These are phyloP conservation scores for Stemphylium lycopersici DNA, from an alignment of 2,329 filamentous ascomycete genomes.

Conservation along the genomic window DNA sequence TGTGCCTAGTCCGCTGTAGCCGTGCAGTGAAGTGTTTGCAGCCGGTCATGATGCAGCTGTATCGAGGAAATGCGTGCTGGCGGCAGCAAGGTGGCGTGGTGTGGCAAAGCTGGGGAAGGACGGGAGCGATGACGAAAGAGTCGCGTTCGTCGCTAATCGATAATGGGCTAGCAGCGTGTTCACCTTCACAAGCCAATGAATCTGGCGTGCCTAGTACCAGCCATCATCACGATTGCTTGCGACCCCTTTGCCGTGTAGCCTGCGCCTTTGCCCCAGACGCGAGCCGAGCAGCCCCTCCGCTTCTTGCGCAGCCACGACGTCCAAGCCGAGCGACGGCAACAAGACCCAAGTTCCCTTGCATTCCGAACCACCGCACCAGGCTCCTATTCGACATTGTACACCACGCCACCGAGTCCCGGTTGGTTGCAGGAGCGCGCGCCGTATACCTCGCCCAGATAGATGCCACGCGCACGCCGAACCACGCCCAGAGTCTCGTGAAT, in stretches of 20 bases:
- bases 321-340: background rate
- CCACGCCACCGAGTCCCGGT: background rate
- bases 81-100: conserved; percentile 8
- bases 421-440: conserved; percentile 28
- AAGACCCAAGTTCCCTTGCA: conserved; percentile 17
- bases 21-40: too few species aligned
- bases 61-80: background rate
- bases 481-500: conserved; percentile 27
- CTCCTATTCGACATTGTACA: conserved; percentile 21
- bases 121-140: conserved; percentile 28
- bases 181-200: conserved; percentile 36
- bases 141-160: conserved; percentile 21
- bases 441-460: conserved; percentile 29
- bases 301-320: conserved; percentile 1
- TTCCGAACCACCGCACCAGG: conserved; percentile 25
- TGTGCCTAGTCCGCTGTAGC: too few species aligned
- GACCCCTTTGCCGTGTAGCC: conserved; percentile 9
- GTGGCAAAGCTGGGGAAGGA: conserved; percentile 10
- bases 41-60: too few species aligned
- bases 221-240: conserved; percentile 14
- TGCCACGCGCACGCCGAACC: conserved; percentile 32
- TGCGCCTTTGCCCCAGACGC: conserved; percentile 1
- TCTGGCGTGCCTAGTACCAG: conserved; percentile 10
- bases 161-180: conserved; percentile 18
- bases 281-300: background rate